These are phyloP conservation scores for Odonthalia washingtoniensis DNA, from an alignment of 31 red algal genomes.

Conservation along the genomic window DNA sequence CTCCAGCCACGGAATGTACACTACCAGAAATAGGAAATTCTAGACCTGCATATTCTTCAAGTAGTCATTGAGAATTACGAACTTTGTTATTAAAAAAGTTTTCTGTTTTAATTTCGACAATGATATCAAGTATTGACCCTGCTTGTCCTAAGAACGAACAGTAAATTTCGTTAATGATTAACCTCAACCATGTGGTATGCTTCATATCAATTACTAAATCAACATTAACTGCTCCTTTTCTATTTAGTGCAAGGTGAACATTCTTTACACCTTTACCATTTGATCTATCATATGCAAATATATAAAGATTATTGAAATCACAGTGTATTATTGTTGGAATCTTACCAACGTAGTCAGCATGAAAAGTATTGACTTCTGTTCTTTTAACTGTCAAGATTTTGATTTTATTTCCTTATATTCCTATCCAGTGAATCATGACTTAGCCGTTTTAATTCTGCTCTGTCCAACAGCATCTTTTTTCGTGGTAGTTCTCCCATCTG, in stretches of 20 bases:
- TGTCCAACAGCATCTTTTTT: no score
- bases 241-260: constrained; percentile 78
- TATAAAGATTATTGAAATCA: constrained; percentile 84
- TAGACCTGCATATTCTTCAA: constrained; percentile 89
- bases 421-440: no score
- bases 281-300: constrained; percentile 65
- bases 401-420: no score
- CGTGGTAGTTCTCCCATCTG: no score
- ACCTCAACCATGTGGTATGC: constrained; percentile 67
- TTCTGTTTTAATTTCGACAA: constrained; percentile 84
- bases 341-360: constrained; percentile 84
- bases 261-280: constrained; percentile 72
- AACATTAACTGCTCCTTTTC: constrained; percentile 90
- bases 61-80: constrained; percentile 84
- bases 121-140: constrained; percentile 62
- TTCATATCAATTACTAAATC: constrained; percentile 88
- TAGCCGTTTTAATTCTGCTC: no score
- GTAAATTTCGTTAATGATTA: constrained; percentile 69
- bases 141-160: constrained; percentile 67
- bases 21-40: constrained; percentile 83
- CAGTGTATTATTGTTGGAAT: constrained; percentile 75
- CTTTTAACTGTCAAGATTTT: constrained; percentile 87
- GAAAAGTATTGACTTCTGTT: constrained; percentile 85
- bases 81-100: constrained; percentile 78
- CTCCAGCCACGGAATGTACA: constrained; percentile 81